Percentiles rank a stretch among this genome's conserved stretches.
These are phyloP conservation scores for Geotrichum macrosporum DNA, from an alignment of 1,139 yeast genomes.

Conservation along the genomic window DNA sequence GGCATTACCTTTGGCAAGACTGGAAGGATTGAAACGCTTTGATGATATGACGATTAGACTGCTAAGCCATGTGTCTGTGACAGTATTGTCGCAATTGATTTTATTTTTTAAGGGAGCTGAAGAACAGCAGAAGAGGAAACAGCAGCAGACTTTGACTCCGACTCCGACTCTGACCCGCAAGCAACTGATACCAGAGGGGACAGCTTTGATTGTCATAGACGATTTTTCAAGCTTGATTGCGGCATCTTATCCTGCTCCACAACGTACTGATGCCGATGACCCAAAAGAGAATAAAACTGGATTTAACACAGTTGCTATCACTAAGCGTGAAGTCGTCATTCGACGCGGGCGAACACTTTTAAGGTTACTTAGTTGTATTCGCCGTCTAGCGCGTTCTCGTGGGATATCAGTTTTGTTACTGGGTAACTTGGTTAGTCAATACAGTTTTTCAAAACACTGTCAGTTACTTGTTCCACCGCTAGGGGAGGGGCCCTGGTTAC, in stretches of 20 bases:
- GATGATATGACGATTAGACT: conserved; percentile 7
- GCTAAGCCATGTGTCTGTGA: conserved; percentile 11
- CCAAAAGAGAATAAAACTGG: too few species aligned
- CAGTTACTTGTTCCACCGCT: conserved; percentile 22
- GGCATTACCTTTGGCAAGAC: conserved; percentile 13
- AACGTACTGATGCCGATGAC: neutral
- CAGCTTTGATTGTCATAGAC: conserved; percentile 15
- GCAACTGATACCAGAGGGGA: conserved; percentile 7
- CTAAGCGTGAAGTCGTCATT: neutral
- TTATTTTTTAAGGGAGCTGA: conserved; percentile 1
- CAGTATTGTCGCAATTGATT: conserved; percentile 15
- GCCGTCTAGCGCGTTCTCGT: neutral
- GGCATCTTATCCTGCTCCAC: neutral
- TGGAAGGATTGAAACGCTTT: neutral
- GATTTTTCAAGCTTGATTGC: conserved; percentile 10
- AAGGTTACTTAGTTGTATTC: conserved; percentile 3
- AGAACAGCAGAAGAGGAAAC: too few species aligned
- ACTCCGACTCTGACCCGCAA: neutral
- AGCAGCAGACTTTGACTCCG: too few species aligned
- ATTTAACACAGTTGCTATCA: too few species aligned
- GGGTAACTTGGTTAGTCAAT: conserved; percentile 8
- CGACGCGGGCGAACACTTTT: conserved; percentile 8
- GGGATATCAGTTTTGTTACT: neutral
- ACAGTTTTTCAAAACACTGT: conserved; percentile 7
- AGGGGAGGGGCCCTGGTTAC: conserved; percentile 25